These are phyloP conservation scores for Phylloporus arenicola DNA, from an alignment of 768 basidiomycete species.

Conservation along the genomic window DNA sequence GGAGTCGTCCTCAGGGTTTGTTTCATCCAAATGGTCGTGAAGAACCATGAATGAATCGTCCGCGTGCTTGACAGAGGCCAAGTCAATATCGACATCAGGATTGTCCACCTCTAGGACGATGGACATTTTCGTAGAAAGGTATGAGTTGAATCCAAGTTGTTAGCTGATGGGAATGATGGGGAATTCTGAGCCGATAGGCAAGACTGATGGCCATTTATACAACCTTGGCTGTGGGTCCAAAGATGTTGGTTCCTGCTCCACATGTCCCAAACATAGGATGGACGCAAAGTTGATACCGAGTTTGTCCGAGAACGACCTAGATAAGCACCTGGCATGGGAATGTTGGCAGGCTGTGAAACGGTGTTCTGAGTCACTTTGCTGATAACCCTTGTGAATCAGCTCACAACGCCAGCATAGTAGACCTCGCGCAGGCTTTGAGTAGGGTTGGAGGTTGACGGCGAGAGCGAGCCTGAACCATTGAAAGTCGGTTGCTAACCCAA, in stretches of 20 bases:
- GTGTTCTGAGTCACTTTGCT: not conserved
- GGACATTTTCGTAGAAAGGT: conserved; percentile 8
- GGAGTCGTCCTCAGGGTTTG: not conserved
- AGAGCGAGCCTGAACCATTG: not conserved
- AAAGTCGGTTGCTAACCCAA: too few relatives aligned
- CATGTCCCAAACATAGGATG: conserved; percentile 13
- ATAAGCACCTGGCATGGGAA: conserved; percentile 17
- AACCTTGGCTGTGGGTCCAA: conserved; percentile 15
- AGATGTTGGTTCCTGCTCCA: not conserved
- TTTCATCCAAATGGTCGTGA: conserved; percentile 2
- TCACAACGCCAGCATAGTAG: too few relatives aligned
- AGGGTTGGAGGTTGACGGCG: not conserved
- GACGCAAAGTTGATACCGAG: conserved; percentile 18
- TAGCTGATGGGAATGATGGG: not conserved
- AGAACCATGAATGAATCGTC: conserved; percentile 12
- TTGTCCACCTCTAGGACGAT: conserved; percentile 11
- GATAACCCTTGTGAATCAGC: too few relatives aligned
- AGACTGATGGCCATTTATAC: conserved; percentile 4
- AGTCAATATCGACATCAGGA: conserved; percentile 6
- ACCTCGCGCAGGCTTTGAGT: too few relatives aligned
- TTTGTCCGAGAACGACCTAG: conserved; percentile 16
- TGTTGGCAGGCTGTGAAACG: not conserved
- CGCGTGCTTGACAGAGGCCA: not conserved
- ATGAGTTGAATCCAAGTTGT: not conserved
- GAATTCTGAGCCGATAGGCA: not conserved